These are phyloP conservation scores for Boletellus sp. DNA, from an alignment of 768 basidiomycete genomes.

Conservation along the genomic window DNA sequence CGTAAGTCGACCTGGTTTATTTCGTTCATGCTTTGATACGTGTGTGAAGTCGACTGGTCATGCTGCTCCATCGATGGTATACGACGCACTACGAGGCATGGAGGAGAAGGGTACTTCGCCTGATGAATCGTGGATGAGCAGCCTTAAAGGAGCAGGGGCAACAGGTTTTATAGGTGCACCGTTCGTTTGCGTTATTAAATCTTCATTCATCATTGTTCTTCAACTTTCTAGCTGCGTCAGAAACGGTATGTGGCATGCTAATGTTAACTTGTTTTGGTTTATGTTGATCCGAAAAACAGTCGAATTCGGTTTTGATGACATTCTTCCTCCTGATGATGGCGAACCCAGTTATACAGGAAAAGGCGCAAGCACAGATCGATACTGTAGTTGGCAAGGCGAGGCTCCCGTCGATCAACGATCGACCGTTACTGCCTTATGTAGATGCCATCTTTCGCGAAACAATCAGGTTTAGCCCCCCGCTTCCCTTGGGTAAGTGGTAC, in stretches of 20 bases:
- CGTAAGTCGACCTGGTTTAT: neutral
- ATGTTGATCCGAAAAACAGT: neutral
- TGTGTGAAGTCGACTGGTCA: neutral
- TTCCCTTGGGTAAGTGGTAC: slow-evolving; percentile 8
- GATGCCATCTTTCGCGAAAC: slow-evolving; percentile 9
- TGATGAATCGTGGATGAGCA: slow-evolving; percentile 1
- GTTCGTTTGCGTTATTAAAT: too few species aligned
- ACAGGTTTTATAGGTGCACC: slow-evolving; percentile 7
- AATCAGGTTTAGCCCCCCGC: neutral
- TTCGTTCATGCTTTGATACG: neutral
- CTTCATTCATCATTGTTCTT: neutral
- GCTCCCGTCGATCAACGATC: slow-evolving; percentile 8
- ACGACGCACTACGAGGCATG: slow-evolving; percentile 6
- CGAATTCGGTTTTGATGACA: neutral
- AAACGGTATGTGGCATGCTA: slow-evolving; percentile 1
- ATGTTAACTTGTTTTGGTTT: too few species aligned
- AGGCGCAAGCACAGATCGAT: slow-evolving; percentile 13
- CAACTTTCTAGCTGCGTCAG: neutral
- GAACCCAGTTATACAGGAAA: slow-evolving; percentile 8
- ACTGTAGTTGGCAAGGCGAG: slow-evolving; percentile 1
- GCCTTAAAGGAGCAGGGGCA: slow-evolving; percentile 12
- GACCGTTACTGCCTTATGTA: slow-evolving; percentile 1
- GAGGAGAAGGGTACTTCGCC: neutral
- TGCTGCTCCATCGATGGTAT: slow-evolving; percentile 5
- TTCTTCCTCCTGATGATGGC: slow-evolving; percentile 12